These are phyloP conservation scores for Aquilaria agallochum DNA, from an alignment of 441 rosid genomes.

Conservation along the genomic window DNA sequence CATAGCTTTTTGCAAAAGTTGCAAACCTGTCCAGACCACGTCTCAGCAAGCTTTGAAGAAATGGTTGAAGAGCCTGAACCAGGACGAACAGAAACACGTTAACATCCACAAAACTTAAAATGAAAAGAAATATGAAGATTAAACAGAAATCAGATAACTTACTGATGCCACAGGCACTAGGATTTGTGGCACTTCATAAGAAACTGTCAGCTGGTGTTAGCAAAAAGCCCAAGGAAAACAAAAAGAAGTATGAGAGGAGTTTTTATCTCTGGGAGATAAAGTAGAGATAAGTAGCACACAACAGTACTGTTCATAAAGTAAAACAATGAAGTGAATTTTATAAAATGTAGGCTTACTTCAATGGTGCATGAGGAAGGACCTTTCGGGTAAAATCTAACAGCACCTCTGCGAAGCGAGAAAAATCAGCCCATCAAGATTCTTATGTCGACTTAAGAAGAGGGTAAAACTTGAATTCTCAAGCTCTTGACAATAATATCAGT, in stretches of 20 bases:
- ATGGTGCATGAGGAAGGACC: slow-evolving; percentile 73
- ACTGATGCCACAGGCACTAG: slow-evolving; percentile 78
- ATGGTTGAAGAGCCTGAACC: slow-evolving; percentile 75
- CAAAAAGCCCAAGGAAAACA: too few species aligned
- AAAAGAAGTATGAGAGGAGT: too few species aligned
- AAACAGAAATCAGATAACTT: slow-evolving; percentile 23
- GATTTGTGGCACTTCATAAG: slow-evolving; percentile 87
- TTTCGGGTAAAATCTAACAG: slow-evolving; percentile 82
- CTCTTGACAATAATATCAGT: too few species aligned
- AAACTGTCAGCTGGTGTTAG: slow-evolving; percentile 68
- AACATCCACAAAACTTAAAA: background rate
- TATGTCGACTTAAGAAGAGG: background rate
- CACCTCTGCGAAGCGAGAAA: slow-evolving; percentile 59
- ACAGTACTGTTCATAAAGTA: background rate
- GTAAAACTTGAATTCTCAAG: background rate
- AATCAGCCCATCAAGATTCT: slow-evolving; percentile 16
- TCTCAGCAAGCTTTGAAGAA: slow-evolving; percentile 62
- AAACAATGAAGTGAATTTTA: slow-evolving; percentile 8
- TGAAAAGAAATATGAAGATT: background rate
- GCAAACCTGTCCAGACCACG: slow-evolving; percentile 71
- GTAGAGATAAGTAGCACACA: too few species aligned
- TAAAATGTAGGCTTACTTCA: slow-evolving; percentile 51
- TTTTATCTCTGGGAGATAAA: too few species aligned
- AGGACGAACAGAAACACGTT: background rate
- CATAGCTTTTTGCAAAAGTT: slow-evolving; percentile 36